Base-by-base conservation (phyloP, 768 basidiomycete genomes). In the Suillus hirtellus region DNA sequence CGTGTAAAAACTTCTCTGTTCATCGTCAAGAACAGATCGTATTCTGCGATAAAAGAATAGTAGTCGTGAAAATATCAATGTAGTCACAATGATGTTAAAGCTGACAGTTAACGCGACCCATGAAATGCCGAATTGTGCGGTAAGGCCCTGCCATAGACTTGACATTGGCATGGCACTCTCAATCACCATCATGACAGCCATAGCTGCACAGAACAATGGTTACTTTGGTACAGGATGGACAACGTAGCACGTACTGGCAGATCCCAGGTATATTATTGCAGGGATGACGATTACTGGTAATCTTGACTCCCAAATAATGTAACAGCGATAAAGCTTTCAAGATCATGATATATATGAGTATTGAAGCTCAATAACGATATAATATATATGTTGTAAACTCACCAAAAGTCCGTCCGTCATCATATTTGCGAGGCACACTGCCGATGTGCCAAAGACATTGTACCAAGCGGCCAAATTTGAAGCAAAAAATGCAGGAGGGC, bases 261-360 rank as follows among this genome's bases (percentile, higher is more conserved):
- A 59, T 19, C 38, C 61, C 40, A 62, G n/a, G 54, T 55, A 62
- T 38, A 62, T 40, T 10, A 62, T 31, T 24, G 38, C 54, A 19
- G 61, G 61, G 21, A 62, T 42, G 21, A 62, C 44, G 14, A 62
- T 35, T 37, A 62, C 38, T 42, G n/a, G 44, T 8, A 31, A 24
- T 0, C 43, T 55, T 31, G 47, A 49, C 47, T 64, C 66, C 73
- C 75, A 78, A 12, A 77, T 67, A 37, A 77, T 66, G 50, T 64
- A 77, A 60, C 72, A 73, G 21, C 77, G 76, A 64, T 76, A 77
- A n/a, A 78, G 62, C 76, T 78, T 49, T 12, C 21, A 6, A 12
- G 31, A 31, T 31, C 2, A 49, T 8, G 24, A 24, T 31, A 35
- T 35, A 35, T 10, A 49, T 49, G 47, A 6, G 14, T 24, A 15